Conservation (phyloP, 345 rosid genomes). For the Citrus reticulata region DNA sequence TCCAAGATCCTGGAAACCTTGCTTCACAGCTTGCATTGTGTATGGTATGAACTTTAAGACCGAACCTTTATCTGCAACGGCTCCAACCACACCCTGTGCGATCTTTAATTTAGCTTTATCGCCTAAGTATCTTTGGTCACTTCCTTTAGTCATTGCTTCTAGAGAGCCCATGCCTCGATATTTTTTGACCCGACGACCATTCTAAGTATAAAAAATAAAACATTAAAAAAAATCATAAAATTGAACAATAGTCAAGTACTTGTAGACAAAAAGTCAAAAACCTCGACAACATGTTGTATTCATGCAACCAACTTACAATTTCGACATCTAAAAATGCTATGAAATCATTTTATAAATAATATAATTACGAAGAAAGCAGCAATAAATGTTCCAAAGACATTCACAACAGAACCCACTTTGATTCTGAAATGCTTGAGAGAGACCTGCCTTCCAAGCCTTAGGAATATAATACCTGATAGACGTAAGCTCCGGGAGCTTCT, state of each 20-base stretch:
- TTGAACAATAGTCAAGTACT: background rate
- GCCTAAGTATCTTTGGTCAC: conserved; percentile 89
- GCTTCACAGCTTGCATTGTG: conserved; percentile 95
- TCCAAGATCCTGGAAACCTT: conserved; percentile 97
- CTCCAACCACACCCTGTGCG: conserved; percentile 99
- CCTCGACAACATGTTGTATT: background rate
- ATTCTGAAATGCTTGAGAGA: background rate
- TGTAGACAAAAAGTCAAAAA: background rate
- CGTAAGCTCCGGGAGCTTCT: conserved; percentile 83
- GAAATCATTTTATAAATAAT: background rate
- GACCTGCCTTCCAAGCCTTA: background rate
- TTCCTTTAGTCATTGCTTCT: conserved; percentile 97
- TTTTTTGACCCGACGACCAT: conserved; percentile 60
- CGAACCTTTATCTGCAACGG: conserved; percentile 95
- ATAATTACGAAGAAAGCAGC: background rate
- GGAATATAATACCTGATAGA: conserved; percentile 43
- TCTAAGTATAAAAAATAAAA: conserved; percentile 28
- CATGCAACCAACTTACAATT: background rate
- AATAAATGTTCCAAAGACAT: background rate
- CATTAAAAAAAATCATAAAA: background rate
- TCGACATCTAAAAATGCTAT: background rate
- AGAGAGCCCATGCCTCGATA: conserved; percentile 98
- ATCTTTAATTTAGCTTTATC: conserved; percentile 80
- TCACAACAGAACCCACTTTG: background rate
- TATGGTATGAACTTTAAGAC: conserved; percentile 77